phyloP scores from a whole-genome alignment of 2,329 filamentous ascomycete genomes.

The Venturia oleaginea region DNA sequence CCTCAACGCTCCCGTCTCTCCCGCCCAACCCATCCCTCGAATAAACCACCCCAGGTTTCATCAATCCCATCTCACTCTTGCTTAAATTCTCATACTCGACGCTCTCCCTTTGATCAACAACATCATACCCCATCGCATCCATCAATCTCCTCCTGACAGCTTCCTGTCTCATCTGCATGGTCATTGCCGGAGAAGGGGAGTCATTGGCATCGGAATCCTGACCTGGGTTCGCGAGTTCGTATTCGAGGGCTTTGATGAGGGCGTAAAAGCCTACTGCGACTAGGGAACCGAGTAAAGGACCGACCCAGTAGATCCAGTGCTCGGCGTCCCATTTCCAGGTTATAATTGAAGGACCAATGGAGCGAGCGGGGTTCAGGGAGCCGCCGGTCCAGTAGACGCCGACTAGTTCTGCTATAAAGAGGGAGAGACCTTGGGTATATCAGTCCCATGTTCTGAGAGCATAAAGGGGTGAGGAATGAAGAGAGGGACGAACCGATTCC shows the following conservation, averaged over 20 bases:
- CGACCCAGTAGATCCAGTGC: constrained; percentile 34
- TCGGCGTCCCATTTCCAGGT: constrained; percentile 28
- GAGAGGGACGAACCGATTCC: constrained; percentile 18
- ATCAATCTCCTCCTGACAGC: neutral
- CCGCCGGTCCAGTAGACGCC: constrained; percentile 36
- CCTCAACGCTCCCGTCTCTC: neutral
- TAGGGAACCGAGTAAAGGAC: constrained; percentile 10
- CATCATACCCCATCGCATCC: neutral
- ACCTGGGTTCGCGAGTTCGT: constrained; percentile 20
- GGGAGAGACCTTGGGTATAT: constrained; percentile 55
- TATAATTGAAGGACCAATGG: constrained; percentile 33
- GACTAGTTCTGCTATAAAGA: constrained; percentile 53
- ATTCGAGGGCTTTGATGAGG: constrained; percentile 22
- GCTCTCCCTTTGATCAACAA: neutral
- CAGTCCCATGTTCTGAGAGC: too few relatives aligned
- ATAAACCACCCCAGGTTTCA: neutral
- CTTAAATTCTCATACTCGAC: neutral
- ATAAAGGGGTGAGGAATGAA: neutral
- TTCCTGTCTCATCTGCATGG: neutral
- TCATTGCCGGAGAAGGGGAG: neutral
- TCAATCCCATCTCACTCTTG: neutral
- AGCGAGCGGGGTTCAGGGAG: constrained; percentile 32
- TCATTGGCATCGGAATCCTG: constrained; percentile 10
- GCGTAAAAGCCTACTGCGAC: constrained; percentile 20
- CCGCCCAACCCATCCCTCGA: neutral